Conservation (phyloP, 768 basidiomycete species). For the Podaxis sp. region DNA sequence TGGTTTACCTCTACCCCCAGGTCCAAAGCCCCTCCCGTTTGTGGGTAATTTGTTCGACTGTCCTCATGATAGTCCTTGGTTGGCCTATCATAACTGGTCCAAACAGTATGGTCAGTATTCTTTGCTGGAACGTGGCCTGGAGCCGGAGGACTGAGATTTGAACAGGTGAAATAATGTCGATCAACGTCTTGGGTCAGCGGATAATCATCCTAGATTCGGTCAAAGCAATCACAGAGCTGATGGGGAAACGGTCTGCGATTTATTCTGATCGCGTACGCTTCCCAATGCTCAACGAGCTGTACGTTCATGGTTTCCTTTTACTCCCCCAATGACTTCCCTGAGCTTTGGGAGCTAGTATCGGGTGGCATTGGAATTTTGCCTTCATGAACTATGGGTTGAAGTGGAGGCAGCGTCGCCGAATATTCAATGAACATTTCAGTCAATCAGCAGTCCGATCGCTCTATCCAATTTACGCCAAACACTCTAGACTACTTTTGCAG, state of each 20-base stretch:
- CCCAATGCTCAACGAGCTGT: conserved; percentile 18
- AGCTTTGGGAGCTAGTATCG: neutral
- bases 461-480: conserved; percentile 29
- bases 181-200: neutral
- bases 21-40: conserved; percentile 41
- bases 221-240: neutral
- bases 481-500: neutral
- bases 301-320: neutral
- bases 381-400: neutral
- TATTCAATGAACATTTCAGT: conserved; percentile 11
- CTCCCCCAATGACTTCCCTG: neutral
- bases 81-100: conserved; percentile 36
- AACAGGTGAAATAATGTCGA: conserved; percentile 3
- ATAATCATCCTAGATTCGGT: conserved; percentile 7
- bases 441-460: conserved; percentile 29
- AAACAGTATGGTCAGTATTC: conserved; percentile 31
- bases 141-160: neutral
- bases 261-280: conserved; percentile 32
- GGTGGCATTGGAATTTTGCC: conserved; percentile 10
- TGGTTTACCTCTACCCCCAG: conserved; percentile 28
- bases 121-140: neutral
- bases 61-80: conserved; percentile 37
- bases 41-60: conserved; percentile 44
- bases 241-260: conserved; percentile 23
- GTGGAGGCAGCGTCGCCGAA: conserved; percentile 12